Percentiles rank a stretch among this genome's conserved stretches.
These are phyloP conservation scores for Epichloe brachyelytri DNA, from an alignment of 2,329 filamentous ascomycete species.

Conservation along the genomic window DNA sequence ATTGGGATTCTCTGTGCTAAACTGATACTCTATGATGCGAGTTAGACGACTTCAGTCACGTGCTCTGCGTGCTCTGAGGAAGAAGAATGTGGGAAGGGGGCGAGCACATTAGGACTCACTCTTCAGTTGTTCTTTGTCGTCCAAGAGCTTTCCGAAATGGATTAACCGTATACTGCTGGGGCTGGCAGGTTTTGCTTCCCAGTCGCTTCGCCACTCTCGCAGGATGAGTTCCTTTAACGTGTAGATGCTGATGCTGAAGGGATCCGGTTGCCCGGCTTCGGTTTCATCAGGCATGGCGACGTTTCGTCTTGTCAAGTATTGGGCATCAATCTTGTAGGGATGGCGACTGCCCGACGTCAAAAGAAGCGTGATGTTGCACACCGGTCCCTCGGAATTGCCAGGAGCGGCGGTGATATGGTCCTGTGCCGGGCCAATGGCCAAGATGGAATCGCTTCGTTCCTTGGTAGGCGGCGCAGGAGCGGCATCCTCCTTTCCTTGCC, in stretches of 20 bases:
- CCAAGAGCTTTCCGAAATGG: conserved; percentile 78
- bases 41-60: conserved; percentile 2
- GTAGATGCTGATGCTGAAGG: conserved; percentile 83
- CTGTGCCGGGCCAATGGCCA: conserved; percentile 31
- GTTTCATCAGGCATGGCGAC: conserved; percentile 59
- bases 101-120: conserved; percentile 42
- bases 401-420: conserved; percentile 26
- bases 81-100: background rate
- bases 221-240: conserved; percentile 89
- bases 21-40: conserved; percentile 54
- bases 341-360: conserved; percentile 72
- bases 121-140: conserved; percentile 74
- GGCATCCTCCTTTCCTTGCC: conserved; percentile 20
- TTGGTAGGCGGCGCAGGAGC: conserved; percentile 17
- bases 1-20: conserved; percentile 61
- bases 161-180: conserved; percentile 86
- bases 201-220: conserved; percentile 84
- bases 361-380: conserved; percentile 68
- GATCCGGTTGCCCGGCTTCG: conserved; percentile 51
- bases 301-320: conserved; percentile 69
- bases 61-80: no score
- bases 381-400: conserved; percentile 21
- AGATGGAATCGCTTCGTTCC: conserved; percentile 20
- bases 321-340: conserved; percentile 80
- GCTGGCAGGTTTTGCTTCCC: conserved; percentile 76